phyloP scores from a whole-genome alignment of 2,329 filamentous ascomycete genomes.

The Cordyceps pruinosa region DNA sequence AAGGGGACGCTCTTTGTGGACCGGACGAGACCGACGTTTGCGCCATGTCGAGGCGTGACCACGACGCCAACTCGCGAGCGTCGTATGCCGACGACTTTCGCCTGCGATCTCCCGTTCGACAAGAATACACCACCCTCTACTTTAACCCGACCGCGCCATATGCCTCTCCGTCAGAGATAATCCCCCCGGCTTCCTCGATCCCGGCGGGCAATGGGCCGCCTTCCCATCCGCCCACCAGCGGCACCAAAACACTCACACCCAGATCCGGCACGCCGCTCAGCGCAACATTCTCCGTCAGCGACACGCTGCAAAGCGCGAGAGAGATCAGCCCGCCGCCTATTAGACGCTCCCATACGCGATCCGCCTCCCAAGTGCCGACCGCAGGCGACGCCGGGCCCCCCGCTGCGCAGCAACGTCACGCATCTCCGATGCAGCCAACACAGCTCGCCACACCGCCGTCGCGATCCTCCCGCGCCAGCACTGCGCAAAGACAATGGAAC shows the following conservation, averaged over 20 bases:
- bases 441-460: slow-evolving; percentile 14
- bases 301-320: not conserved
- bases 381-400: slow-evolving; percentile 6
- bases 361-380: not conserved
- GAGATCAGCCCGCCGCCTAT: slow-evolving; percentile 24
- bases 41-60: slow-evolving; percentile 8
- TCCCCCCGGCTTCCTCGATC: not conserved
- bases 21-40: not conserved
- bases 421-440: not conserved
- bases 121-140: not conserved
- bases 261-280: not conserved
- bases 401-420: slow-evolving; percentile 12
- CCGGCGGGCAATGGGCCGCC: slow-evolving; percentile 1
- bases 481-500: not conserved
- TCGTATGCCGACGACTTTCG: not conserved
- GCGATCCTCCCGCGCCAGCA: not conserved
- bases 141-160: not conserved
- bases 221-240: not conserved
- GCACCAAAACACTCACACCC: not conserved
- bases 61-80: not conserved
- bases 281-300: not conserved
- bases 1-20: slow-evolving; percentile 8
- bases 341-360: slow-evolving; percentile 16
- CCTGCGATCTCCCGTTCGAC: not conserved
- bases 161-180: not conserved